A percentile compares a stretch with the other conserved stretches of the same genome.
Conservation (phyloP, 2,329 filamentous ascomycete genomes). For the Dissoconium aciculare region DNA sequence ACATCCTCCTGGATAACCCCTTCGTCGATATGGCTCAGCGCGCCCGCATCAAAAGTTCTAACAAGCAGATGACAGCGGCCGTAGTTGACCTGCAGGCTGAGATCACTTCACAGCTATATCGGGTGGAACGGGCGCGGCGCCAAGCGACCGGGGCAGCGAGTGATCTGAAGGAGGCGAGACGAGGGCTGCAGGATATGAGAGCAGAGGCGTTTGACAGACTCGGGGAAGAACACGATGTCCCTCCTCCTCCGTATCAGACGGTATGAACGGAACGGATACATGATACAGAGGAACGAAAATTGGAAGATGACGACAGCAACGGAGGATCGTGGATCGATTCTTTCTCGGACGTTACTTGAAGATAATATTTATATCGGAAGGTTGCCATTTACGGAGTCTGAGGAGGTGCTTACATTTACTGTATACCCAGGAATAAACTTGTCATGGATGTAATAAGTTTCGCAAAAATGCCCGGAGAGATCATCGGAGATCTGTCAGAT, state of each 20-base stretch:
- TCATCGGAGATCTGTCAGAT: too few relatives aligned
- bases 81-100: constrained; percentile 12
- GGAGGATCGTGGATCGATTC: too few relatives aligned
- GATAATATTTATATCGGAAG: too few relatives aligned
- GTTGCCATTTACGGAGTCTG: too few relatives aligned
- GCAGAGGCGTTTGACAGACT: constrained; percentile 18
- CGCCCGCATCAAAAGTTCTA: constrained; percentile 15
- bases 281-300: too few relatives aligned
- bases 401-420: too few relatives aligned
- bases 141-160: constrained; percentile 9
- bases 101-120: constrained; percentile 10
- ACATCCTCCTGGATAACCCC: constrained; percentile 21
- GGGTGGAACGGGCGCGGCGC: constrained; percentile 8
- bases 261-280: too few relatives aligned
- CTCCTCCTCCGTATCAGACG: constrained; percentile 2
- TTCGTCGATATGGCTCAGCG: constrained; percentile 20
- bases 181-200: constrained; percentile 18
- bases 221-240: constrained; percentile 2
- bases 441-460: too few relatives aligned
- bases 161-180: constrained; percentile 13
- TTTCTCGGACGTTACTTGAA: too few relatives aligned
- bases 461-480: too few relatives aligned
- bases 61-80: constrained; percentile 13
- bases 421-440: too few relatives aligned
- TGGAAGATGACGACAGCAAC: too few relatives aligned